phyloP scores from a whole-genome alignment of 169 alveolate genomes.

The Cryptosporidium tyzzeri region DNA sequence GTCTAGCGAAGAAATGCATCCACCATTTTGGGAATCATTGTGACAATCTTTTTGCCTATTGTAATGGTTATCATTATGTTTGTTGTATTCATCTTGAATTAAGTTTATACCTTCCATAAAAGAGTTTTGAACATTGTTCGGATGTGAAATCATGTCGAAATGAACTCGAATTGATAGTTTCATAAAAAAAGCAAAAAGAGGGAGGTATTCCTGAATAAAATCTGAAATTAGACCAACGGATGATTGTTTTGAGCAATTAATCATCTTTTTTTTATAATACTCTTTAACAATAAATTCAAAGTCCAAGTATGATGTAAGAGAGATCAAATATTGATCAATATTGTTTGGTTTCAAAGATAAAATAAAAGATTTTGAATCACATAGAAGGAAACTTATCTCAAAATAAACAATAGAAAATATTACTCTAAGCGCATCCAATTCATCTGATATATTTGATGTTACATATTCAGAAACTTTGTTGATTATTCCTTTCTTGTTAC shows the following conservation, averaged over 20 bases:
- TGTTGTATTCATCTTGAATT: background rate
- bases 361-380: background rate
- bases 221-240: constrained; percentile 6
- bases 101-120: background rate
- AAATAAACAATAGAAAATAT: constrained; percentile 17
- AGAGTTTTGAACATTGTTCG: constrained; percentile 32
- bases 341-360: background rate
- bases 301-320: background rate
- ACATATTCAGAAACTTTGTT: background rate
- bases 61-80: background rate
- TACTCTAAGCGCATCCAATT: constrained; percentile 22
- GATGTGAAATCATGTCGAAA: constrained; percentile 45
- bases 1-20: background rate
- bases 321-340: background rate
- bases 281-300: constrained; percentile 36
- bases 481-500: constrained; percentile 42
- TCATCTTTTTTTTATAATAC: constrained; percentile 1
- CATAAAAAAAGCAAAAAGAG: constrained; percentile 23
- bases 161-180: constrained; percentile 46
- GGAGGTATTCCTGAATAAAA: constrained; percentile 32
- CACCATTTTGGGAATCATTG: background rate
- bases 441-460: background rate
- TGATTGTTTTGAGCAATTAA: background rate
- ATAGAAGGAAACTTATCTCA: constrained; percentile 46
- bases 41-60: background rate